Percentiles rank a stretch among this genome's conserved stretches.
Conservation (phyloP, 2,329 filamentous ascomycete species). For the Arthrobotrys megalospora region DNA sequence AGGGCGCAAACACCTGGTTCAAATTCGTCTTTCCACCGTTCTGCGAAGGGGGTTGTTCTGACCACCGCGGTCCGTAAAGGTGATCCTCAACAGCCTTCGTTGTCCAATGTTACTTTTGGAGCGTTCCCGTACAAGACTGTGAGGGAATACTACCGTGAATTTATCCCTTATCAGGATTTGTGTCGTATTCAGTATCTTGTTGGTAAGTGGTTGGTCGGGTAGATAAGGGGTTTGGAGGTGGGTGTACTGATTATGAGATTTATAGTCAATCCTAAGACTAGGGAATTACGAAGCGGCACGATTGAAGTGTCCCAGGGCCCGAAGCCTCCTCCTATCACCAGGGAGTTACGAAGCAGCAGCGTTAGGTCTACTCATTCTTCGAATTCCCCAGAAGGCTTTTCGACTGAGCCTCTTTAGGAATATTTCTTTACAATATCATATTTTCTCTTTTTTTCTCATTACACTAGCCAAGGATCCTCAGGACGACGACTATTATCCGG, state of each 20-base stretch:
- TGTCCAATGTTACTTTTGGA: constrained; percentile 44
- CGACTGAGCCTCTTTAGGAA: too few relatives aligned
- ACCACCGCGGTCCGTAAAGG: constrained; percentile 23
- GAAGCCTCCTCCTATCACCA: not conserved
- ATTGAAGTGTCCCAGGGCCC: not conserved
- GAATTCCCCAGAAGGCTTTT: not conserved
- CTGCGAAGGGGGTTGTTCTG: constrained; percentile 1
- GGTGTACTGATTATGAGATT: constrained; percentile 4
- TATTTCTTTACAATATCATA: too few relatives aligned
- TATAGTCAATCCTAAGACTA: constrained; percentile 30
- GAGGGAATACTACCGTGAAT: constrained; percentile 45
- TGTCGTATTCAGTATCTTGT: constrained; percentile 53
- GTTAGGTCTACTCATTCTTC: not conserved
- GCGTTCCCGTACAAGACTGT: constrained; percentile 40
- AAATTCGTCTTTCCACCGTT: constrained; percentile 1
- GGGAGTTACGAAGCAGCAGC: constrained; percentile 7
- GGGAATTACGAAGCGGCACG: constrained; percentile 32
- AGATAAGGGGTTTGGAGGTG: not conserved
- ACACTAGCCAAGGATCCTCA: too few relatives aligned
- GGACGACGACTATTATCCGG: too few relatives aligned
- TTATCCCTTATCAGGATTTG: constrained; percentile 46
- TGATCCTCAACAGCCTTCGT: constrained; percentile 38
- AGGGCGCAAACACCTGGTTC: not conserved
- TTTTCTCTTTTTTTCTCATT: too few relatives aligned
- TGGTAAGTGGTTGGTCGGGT: constrained; percentile 27